A percentile compares a stretch with the other conserved stretches of the same genome.
phyloP scores from a whole-genome alignment of 441 rosid species.

The Mallotus japonicus region DNA sequence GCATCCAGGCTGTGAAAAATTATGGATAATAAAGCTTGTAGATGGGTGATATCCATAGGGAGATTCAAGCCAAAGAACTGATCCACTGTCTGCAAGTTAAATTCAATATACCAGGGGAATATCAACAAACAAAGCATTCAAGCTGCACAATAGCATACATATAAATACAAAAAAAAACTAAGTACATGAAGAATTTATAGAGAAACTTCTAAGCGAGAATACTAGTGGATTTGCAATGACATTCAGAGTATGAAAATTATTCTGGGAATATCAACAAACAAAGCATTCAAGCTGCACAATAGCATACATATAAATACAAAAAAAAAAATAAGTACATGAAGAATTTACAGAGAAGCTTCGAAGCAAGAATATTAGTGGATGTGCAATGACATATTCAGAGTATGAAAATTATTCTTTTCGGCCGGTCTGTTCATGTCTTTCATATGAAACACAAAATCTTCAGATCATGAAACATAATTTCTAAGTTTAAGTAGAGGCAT shows the following conservation, averaged over 20 bases:
- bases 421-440: slow-evolving; percentile 1
- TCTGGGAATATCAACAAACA: slow-evolving; percentile 13
- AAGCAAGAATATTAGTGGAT: background rate
- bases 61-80: slow-evolving; percentile 89
- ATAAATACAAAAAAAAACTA: background rate
- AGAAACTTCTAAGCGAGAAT: background rate
- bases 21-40: slow-evolving; percentile 92
- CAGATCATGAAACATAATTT: slow-evolving; percentile 2
- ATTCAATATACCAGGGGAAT: slow-evolving; percentile 22
- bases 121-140: background rate
- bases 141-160: background rate
- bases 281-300: background rate
- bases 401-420: background rate
- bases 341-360: background rate
- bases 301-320: background rate
- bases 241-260: background rate
- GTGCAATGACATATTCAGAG: background rate
- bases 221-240: background rate
- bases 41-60: slow-evolving; percentile 86
- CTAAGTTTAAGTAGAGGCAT: background rate
- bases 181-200: background rate
- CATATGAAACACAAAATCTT: slow-evolving; percentile 1
- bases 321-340: background rate
- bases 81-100: slow-evolving; percentile 82
- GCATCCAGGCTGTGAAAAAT: slow-evolving; percentile 86